Evolutionary conservation across 768 basidiomycete species (phyloP), one percentile per base, ranked within the genome.

Genomic region (Hygrophorus russula): DNA sequence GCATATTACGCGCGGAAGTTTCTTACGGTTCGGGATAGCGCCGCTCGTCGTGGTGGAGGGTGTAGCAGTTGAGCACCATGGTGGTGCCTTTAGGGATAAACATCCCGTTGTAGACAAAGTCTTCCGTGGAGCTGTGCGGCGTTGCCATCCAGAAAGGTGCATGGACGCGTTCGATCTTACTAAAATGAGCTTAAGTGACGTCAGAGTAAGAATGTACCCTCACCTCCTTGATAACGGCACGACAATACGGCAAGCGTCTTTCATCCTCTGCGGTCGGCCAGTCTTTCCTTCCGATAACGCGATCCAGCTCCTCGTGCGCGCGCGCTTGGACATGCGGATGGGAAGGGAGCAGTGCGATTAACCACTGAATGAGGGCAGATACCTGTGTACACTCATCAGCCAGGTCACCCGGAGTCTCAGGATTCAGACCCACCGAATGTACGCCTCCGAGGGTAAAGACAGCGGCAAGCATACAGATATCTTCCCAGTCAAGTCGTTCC

Each of bases 391-490:
- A 4, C 4, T 8, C 12, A 34, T 30, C 13, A 31, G n/a, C 4
- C 19, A 40, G 13, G 37, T 36, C 13, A 27, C 17, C 8, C 5
- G 20, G 32, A 10, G 39, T 35, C 19, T 45, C 42, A 34, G 35
- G 34, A 30, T 6, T 14, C 14, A 38, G 9, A 40, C 58, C 11
- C 29, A 60, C 59, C 42, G 61, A 55, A 24, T 61, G 52, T 8
- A 62, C 57, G 15, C 61, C 61, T 0, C 61, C 61, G 18, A 60
- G 47, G 3, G 52, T 56, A 41, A 64, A 62, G 1, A 51, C 62
- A 2, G 53, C 47, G 4, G 56, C 50, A 5, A 62, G 50, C 49
- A 63, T 59, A 31, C 56, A 58, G 41, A 60, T 44, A 44, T 62
- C 62, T 37, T 53, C 51, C 49, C 53, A 53, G 37, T 57, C 56